Percentiles rank a stretch among this genome's conserved stretches.
Evolutionary conservation across 768 basidiomycete species (phyloP).

Genomic region (Kwoniella newhampshirensis): DNA sequence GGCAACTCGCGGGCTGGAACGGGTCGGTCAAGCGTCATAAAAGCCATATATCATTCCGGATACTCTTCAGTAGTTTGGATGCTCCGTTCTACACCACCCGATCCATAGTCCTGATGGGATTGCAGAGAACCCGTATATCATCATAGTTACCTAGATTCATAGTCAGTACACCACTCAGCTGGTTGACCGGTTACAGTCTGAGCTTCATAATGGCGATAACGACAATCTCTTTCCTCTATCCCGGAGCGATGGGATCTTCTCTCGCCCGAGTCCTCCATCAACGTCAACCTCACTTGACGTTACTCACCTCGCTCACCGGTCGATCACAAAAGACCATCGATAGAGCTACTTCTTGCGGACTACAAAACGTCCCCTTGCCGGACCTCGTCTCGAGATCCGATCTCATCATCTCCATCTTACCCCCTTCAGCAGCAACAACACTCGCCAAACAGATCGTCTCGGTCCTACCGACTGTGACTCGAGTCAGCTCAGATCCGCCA

Average conservation of each 20-base stretch:
- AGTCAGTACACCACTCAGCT: too few species aligned
- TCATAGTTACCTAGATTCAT: too few species aligned
- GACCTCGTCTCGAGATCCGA: constrained; percentile 55
- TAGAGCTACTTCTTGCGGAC: constrained; percentile 60
- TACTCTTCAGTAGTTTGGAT: too few species aligned
- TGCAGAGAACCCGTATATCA: too few species aligned
- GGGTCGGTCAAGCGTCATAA: too few species aligned
- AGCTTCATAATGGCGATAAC: constrained; percentile 16
- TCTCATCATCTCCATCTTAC: constrained; percentile 63
- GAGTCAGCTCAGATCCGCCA: constrained; percentile 49
- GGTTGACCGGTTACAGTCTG: too few species aligned
- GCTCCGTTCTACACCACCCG: too few species aligned
- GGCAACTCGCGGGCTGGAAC: too few species aligned
- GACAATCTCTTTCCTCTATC: constrained; percentile 59
- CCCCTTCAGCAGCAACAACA: constrained; percentile 55
- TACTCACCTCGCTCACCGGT: constrained; percentile 61
- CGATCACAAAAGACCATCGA: constrained; percentile 60
- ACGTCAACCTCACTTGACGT: constrained; percentile 57
- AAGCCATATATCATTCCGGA: too few species aligned
- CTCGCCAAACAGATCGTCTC: constrained; percentile 25
- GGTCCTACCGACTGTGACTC: background rate
- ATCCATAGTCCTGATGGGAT: too few species aligned
- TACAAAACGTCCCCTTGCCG: constrained; percentile 56
- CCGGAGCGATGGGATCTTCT: constrained; percentile 65
- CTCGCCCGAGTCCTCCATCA: constrained; percentile 59